These are phyloP conservation scores for Phytopythium oedochilum DNA, from an alignment of 352 stramenopile genomes.

Conservation along the genomic window DNA sequence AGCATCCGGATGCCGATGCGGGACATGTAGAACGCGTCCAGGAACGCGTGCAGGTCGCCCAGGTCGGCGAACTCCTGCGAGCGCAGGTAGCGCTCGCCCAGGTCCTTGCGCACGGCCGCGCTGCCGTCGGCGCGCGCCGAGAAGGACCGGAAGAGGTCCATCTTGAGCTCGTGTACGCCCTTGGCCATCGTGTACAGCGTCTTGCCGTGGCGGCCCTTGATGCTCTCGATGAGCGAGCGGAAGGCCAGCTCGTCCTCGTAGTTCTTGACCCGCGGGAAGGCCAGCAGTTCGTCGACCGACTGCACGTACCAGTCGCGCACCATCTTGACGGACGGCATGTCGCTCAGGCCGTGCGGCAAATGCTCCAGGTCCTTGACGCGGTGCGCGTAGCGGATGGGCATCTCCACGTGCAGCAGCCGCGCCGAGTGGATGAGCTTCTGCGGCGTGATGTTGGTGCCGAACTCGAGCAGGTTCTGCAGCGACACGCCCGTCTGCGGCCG, in stretches of 20 bases:
- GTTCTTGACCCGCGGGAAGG: conserved; percentile 80
- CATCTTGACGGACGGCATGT: conserved; percentile 92
- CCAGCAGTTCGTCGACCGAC: conserved; percentile 94
- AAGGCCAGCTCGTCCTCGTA: conserved; percentile 91
- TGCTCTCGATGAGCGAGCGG: conserved; percentile 92
- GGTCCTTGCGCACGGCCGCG: conserved; percentile 30
- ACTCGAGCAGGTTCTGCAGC: conserved; percentile 86
- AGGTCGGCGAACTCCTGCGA: conserved; percentile 89
- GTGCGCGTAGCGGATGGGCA: conserved; percentile 97
- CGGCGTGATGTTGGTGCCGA: conserved; percentile 72
- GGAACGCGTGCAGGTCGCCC: conserved; percentile 95
- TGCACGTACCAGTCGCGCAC: conserved; percentile 98
- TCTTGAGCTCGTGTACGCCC: conserved; percentile 96
- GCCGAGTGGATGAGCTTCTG: conserved; percentile 91
- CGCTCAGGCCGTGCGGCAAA: conserved; percentile 91
- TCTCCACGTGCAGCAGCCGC: conserved; percentile 96
- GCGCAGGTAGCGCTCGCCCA: conserved; percentile 63
- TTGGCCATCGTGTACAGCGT: conserved; percentile 99
- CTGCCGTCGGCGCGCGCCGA: conserved; percentile 26
- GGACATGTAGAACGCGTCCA: conserved; percentile 99
- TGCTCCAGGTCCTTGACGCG: conserved; percentile 94
- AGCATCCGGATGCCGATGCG: conserved; percentile 99
- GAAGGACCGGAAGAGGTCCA: conserved; percentile 79
- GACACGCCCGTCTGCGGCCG: conserved; percentile 84
- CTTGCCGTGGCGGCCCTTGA: conserved; percentile 96